Percentiles rank a stretch among this genome's conserved stretches.
phyloP scores from a whole-genome alignment of 2,329 filamentous ascomycete genomes.

The Colletotrichum chlorophyti region DNA sequence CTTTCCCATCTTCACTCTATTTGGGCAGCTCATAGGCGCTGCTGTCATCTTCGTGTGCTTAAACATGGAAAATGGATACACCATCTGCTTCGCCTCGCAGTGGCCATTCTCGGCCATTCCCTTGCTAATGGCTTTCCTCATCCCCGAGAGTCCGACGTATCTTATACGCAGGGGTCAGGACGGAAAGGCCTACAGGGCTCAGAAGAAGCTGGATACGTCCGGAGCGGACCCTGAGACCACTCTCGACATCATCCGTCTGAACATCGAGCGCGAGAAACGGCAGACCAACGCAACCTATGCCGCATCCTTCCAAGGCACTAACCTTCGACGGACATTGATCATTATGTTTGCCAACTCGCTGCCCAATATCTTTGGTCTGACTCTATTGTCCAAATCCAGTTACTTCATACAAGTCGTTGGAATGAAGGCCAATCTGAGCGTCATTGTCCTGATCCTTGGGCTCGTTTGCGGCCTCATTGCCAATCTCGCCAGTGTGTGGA shows the following conservation, averaged over 20 bases:
- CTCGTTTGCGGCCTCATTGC: constrained; percentile 51
- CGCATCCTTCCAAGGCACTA: constrained; percentile 51
- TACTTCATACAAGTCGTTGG: constrained; percentile 48
- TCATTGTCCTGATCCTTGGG: constrained; percentile 53
- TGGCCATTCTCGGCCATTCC: constrained; percentile 52
- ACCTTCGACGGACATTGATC: constrained; percentile 50
- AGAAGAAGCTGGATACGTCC: constrained; percentile 54
- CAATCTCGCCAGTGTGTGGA: constrained; percentile 52
- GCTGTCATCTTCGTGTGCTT: constrained; percentile 45
- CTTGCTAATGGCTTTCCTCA: constrained; percentile 47
- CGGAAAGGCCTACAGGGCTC: constrained; percentile 49
- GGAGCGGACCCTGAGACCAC: constrained; percentile 46
- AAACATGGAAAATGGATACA: constrained; percentile 42
- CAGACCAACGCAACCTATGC: constrained; percentile 42
- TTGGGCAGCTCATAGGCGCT: constrained; percentile 55
- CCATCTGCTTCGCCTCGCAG: constrained; percentile 49
- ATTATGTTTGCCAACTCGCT: constrained; percentile 49
- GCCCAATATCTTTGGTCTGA: constrained; percentile 52
- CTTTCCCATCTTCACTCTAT: constrained; percentile 54
- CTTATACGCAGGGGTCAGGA: constrained; percentile 49
- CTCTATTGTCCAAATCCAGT: constrained; percentile 48
- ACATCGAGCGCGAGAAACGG: constrained; percentile 49
- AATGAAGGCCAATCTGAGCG: constrained; percentile 36
- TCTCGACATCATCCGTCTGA: constrained; percentile 52
- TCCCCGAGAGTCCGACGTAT: constrained; percentile 59